phyloP scores from a whole-genome alignment of 164 flowering plant genomes.

The Tetrastigma voinierianum region DNA sequence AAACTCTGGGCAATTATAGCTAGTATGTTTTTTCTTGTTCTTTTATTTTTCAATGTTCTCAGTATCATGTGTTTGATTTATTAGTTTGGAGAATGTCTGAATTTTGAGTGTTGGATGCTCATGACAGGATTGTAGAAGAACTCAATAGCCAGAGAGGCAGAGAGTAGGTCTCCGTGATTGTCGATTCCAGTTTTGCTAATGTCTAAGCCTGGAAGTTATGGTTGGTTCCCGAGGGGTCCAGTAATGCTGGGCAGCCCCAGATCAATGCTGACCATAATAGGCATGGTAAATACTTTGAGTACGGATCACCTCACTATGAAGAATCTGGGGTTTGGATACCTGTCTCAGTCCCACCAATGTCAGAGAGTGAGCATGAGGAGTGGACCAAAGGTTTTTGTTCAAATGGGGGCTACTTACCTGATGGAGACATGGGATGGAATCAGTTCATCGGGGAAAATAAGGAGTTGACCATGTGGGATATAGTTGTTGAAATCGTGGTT shows the following conservation, averaged over 20 bases:
- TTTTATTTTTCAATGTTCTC: too few relatives aligned
- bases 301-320: conserved; percentile 75
- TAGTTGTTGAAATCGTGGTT: conserved; percentile 78
- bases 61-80: too few relatives aligned
- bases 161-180: not conserved
- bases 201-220: not conserved
- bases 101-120: too few relatives aligned
- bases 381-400: conserved; percentile 55
- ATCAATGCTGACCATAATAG: conserved; percentile 18
- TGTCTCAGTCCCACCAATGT: conserved; percentile 95
- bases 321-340: conserved; percentile 98
- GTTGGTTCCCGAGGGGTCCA: not conserved
- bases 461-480: conserved; percentile 98
- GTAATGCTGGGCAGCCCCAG: not conserved
- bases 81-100: too few relatives aligned
- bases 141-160: not conserved
- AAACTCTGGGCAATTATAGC: too few relatives aligned
- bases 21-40: too few relatives aligned
- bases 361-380: conserved; percentile 63
- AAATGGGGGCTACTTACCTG: conserved; percentile 81
- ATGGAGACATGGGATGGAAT: conserved; percentile 81
- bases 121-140: conserved; percentile 1
- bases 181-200: not conserved
- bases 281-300: conserved; percentile 63
- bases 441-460: conserved; percentile 57